Conservation (phyloP, 352 stramenopile genomes). For the Globisporangium viniferum region DNA sequence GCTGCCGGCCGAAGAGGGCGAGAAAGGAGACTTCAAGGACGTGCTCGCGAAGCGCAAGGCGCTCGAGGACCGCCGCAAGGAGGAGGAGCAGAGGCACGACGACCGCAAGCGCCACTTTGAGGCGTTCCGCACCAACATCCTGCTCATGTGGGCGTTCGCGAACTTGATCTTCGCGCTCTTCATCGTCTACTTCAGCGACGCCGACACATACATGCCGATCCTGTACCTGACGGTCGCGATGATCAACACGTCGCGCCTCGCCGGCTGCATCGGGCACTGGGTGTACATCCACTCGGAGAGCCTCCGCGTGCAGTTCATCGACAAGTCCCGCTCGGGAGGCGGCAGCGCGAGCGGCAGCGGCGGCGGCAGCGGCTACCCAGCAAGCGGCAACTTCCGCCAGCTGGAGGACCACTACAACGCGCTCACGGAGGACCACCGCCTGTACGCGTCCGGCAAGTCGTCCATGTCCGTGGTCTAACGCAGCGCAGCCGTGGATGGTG, state of each 20-base stretch:
- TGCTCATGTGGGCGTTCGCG: slow-evolving; percentile 76
- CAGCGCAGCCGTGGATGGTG: no score
- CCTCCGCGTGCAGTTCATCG: slow-evolving; percentile 36
- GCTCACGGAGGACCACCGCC: slow-evolving; percentile 61
- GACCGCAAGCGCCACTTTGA: slow-evolving; percentile 79
- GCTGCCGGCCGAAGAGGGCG: slow-evolving; percentile 43
- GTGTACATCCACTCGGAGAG: slow-evolving; percentile 60
- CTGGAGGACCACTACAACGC: slow-evolving; percentile 73
- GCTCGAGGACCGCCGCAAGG: slow-evolving; percentile 61
- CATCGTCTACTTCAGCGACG: slow-evolving; percentile 61
- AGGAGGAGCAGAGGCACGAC: slow-evolving; percentile 50
- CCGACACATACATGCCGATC: slow-evolving; percentile 58
- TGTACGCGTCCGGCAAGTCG: slow-evolving; percentile 41
- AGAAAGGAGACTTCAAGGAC: slow-evolving; percentile 84
- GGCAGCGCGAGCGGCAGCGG: slow-evolving; percentile 49
- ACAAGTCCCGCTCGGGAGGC: slow-evolving; percentile 57
- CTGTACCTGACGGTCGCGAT: slow-evolving; percentile 66
- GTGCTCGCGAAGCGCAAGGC: slow-evolving; percentile 74
- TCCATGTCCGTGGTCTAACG: slow-evolving; percentile 18
- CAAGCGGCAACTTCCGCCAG: slow-evolving; percentile 41
- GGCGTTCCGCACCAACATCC: slow-evolving; percentile 79
- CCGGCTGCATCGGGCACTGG: slow-evolving; percentile 69
- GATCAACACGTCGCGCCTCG: slow-evolving; percentile 65
- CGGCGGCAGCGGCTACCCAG: slow-evolving; percentile 34
- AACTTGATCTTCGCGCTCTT: slow-evolving; percentile 81